Evolutionary conservation across 192 early-diverging fungal genomes (phyloP).

Genomic region (Ambispora gerdemannii): DNA sequence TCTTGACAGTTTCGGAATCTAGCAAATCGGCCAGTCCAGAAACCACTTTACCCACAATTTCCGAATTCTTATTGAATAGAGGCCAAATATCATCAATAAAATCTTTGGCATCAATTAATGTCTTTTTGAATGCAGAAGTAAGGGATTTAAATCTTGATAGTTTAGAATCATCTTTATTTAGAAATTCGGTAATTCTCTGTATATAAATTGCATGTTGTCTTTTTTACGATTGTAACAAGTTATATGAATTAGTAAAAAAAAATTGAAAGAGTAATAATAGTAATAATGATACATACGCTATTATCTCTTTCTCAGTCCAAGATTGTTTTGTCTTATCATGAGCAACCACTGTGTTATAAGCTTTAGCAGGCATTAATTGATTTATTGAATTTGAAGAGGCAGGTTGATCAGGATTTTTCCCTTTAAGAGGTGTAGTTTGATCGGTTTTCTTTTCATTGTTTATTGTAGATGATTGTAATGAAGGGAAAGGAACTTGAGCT

Average conservation of each 20-base stretch:
- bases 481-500: no score
- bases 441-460: neutral
- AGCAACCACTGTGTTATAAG: neutral
- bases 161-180: conserved; percentile 35
- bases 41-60: conserved; percentile 47
- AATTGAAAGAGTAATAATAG: no score
- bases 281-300: no score
- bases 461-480: no score
- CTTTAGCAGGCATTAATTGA: no score
- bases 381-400: no score
- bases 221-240: neutral
- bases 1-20: conserved; percentile 50
- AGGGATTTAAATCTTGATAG: conserved; percentile 49
- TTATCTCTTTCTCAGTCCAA: no score
- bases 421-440: neutral
- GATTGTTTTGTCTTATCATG: neutral
- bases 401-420: no score
- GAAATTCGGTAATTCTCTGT: conserved; percentile 38
- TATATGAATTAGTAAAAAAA: neutral
- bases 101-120: conserved; percentile 36
- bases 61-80: conserved; percentile 39
- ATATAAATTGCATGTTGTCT: conserved; percentile 43
- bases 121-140: conserved; percentile 47
- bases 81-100: conserved; percentile 44
- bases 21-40: conserved; percentile 49